These are phyloP conservation scores for Cadophora malorum DNA, from an alignment of 2,329 filamentous ascomycete species.

Conservation along the genomic window DNA sequence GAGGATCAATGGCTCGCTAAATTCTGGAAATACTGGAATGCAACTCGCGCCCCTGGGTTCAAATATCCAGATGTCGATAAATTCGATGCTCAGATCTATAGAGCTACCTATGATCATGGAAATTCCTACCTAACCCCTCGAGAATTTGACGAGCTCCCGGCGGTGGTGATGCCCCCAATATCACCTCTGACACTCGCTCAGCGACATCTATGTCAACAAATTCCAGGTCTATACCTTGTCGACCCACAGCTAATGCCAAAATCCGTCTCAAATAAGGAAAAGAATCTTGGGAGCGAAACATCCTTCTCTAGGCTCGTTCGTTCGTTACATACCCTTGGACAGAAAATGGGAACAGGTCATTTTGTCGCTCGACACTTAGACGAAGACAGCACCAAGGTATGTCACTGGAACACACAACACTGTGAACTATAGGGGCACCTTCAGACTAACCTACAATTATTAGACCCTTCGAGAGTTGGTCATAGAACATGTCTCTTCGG, in stretches of 20 bases:
- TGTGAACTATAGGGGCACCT: no score
- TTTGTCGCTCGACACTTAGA: slow-evolving; percentile 23
- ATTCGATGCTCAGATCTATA: slow-evolving; percentile 22
- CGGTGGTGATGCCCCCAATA: slow-evolving; percentile 29
- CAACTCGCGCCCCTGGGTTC: not conserved
- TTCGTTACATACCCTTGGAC: slow-evolving; percentile 26
- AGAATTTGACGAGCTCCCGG: slow-evolving; percentile 27
- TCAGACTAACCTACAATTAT: no score
- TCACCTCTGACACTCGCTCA: slow-evolving; percentile 16
- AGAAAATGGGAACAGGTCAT: slow-evolving; percentile 1
- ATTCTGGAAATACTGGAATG: slow-evolving; percentile 41
- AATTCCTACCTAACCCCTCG: slow-evolving; percentile 20
- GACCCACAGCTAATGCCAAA: slow-evolving; percentile 29
- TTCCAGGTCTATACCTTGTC: slow-evolving; percentile 33
- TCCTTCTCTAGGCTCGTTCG: slow-evolving; percentile 34
- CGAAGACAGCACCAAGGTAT: slow-evolving; percentile 26
- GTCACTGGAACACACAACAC: no score
- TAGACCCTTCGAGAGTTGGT: slow-evolving; percentile 31
- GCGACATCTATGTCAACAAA: slow-evolving; percentile 25
- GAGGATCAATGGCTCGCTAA: slow-evolving; percentile 33
- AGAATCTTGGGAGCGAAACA: slow-evolving; percentile 5
- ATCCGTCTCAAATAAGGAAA: slow-evolving; percentile 18
- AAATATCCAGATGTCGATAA: slow-evolving; percentile 6
- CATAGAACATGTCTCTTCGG: slow-evolving; percentile 18
- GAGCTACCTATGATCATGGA: slow-evolving; percentile 21